Evolutionary conservation across 371 early-diverging fungal genomes (phyloP).

Genomic region (Chytridium lagenaria): DNA sequence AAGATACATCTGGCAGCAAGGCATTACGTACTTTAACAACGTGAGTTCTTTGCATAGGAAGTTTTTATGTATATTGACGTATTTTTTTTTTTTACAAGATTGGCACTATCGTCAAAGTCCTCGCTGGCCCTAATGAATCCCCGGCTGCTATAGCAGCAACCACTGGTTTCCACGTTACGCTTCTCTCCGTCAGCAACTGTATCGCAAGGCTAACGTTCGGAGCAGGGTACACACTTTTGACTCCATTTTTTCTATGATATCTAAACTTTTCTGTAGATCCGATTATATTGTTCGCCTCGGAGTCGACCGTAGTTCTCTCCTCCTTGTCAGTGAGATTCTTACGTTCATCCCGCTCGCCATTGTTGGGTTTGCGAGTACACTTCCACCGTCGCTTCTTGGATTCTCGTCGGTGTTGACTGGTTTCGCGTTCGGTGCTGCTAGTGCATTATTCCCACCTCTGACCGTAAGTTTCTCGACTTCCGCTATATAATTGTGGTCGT

Average conservation of each 20-base stretch:
- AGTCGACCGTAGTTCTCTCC: conserved; percentile 25
- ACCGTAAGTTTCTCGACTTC: conserved; percentile 30
- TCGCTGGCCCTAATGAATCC: background rate
- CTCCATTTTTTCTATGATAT: background rate
- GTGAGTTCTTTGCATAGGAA: background rate
- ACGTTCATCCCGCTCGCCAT: background rate
- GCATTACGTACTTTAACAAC: conserved; percentile 43
- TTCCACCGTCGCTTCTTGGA: conserved; percentile 3
- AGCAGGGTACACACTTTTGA: background rate
- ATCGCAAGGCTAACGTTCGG: conserved; percentile 31
- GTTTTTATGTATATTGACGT: background rate
- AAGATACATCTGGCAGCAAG: conserved; percentile 38
- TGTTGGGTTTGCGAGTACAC: background rate
- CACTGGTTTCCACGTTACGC: conserved; percentile 28
- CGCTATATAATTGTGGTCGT: conserved; percentile 7
- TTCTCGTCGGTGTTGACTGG: conserved; percentile 34
- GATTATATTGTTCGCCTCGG: conserved; percentile 22
- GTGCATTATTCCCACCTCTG: conserved; percentile 35
- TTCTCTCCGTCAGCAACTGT: conserved; percentile 38
- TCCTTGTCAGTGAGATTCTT: conserved; percentile 21
- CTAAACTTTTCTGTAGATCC: conserved; percentile 7
- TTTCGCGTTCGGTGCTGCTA: conserved; percentile 33
- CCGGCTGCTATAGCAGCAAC: background rate
- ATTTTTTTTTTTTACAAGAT: conserved; percentile 17
- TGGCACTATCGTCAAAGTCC: conserved; percentile 26